Evolutionary conservation across 164 flowering plant species (phyloP).

Genomic region (Hamamelis virginiana): DNA sequence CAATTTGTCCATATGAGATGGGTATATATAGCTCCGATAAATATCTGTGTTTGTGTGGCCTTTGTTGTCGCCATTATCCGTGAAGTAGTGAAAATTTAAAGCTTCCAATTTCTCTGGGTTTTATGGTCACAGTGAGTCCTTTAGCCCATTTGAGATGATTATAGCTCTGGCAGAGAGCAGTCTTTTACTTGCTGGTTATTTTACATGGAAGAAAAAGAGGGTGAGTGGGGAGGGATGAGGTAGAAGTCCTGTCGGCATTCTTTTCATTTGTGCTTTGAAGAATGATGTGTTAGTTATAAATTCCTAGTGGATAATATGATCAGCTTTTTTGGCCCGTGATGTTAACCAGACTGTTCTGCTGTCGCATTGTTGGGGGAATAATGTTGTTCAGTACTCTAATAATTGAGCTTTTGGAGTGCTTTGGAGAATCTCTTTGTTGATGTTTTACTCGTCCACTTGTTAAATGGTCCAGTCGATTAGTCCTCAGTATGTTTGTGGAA

Average conservation of each 20-base stretch:
- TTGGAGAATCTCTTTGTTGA: slow-evolving; percentile 20
- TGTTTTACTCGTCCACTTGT: slow-evolving; percentile 7
- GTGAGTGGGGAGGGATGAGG: too few species aligned
- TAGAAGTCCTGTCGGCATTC: neutral
- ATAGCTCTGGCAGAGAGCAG: too few species aligned
- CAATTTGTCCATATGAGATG: too few species aligned
- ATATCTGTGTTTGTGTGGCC: too few species aligned
- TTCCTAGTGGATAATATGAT: neutral
- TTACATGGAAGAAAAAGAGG: too few species aligned
- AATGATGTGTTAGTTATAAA: neutral
- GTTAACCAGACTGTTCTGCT: slow-evolving; percentile 6
- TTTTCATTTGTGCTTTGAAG: neutral
- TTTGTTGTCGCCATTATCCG: too few species aligned
- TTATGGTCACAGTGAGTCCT: too few species aligned
- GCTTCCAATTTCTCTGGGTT: too few species aligned
- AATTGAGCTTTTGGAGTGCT: slow-evolving; percentile 15
- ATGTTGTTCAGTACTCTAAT: slow-evolving; percentile 14
- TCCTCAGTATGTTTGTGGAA: slow-evolving; percentile 5
- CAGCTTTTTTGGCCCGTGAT: neutral
- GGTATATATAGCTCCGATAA: too few species aligned
- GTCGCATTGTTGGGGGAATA: slow-evolving; percentile 12
- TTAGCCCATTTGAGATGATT: too few species aligned
- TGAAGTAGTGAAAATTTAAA: too few species aligned
- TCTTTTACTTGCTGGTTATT: too few species aligned
- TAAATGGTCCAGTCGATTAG: neutral